A percentile compares a stretch with the other conserved stretches of the same genome.
phyloP scores from a whole-genome alignment of 164 flowering plant species.

The Stephania japonica region DNA sequence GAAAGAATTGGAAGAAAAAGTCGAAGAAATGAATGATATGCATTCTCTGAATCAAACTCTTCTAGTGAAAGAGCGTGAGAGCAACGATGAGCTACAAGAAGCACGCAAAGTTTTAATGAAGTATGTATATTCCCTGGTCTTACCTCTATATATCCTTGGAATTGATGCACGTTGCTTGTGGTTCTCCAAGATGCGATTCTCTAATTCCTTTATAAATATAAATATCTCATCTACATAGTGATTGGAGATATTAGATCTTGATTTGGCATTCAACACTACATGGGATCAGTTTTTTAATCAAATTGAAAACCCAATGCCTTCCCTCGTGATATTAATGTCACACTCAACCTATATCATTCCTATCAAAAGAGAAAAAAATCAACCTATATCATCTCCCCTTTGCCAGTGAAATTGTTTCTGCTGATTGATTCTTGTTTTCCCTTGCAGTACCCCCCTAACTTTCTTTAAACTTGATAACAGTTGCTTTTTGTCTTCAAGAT shows the following conservation, averaged over 20 bases:
- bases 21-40: conserved; percentile 38
- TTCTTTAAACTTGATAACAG: not conserved
- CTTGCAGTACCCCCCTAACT: not conserved
- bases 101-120: conserved; percentile 51
- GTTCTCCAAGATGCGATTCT: not conserved
- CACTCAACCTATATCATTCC: no score
- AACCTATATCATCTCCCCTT: not conserved
- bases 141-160: not conserved
- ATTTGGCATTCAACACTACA: not conserved
- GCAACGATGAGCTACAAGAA: conserved; percentile 57
- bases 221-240: not conserved
- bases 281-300: not conserved
- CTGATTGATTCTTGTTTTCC: no score
- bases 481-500: no score
- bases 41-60: conserved; percentile 44
- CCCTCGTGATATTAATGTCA: not conserved
- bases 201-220: not conserved
- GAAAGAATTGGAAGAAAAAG: conserved; percentile 46
- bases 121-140: conserved; percentile 25
- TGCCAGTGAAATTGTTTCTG: not conserved
- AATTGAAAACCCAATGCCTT: not conserved
- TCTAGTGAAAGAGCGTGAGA: conserved; percentile 43
- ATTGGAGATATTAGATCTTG: not conserved
- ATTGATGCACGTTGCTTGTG: not conserved
- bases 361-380: not conserved